These are phyloP conservation scores for Typha latifolia DNA, from an alignment of 176 grass and related monocot species.

Conservation along the genomic window DNA sequence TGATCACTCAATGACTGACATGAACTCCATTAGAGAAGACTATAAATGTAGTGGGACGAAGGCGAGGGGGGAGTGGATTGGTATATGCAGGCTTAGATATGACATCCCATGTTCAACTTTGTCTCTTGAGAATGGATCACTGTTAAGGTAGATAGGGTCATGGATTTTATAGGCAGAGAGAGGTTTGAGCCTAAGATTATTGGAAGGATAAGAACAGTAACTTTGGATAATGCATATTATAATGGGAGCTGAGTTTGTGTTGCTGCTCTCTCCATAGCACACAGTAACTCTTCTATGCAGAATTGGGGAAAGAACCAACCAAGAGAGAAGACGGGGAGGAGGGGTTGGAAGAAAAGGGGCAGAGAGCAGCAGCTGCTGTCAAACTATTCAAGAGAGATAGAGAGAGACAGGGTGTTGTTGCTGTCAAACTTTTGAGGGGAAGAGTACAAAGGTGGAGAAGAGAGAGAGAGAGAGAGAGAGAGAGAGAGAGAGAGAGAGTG, in stretches of 20 bases:
- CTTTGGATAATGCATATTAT: not conserved
- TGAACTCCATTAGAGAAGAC: not conserved
- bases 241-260: not conserved
- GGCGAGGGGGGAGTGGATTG: not conserved
- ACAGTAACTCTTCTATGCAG: not conserved
- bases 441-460: constrained; percentile 24
- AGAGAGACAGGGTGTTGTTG: constrained; percentile 23
- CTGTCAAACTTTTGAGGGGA: constrained; percentile 29
- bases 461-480: constrained; percentile 10
- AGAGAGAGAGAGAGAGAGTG: constrained; percentile 5
- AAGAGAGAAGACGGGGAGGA: not conserved
- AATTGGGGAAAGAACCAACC: constrained; percentile 8
- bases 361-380: no score
- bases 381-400: not conserved
- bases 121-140: not conserved
- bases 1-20: not conserved
- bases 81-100: not conserved
- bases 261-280: not conserved
- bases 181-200: not conserved
- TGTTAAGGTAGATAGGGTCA: not conserved
- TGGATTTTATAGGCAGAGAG: constrained; percentile 1
- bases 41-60: not conserved
- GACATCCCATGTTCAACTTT: not conserved
- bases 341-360: not conserved
- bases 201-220: constrained; percentile 1